A percentile compares a stretch with the other conserved stretches of the same genome.
Conservation (phyloP, 1,139 yeast genomes). For the Geotrichum europaeum region DNA sequence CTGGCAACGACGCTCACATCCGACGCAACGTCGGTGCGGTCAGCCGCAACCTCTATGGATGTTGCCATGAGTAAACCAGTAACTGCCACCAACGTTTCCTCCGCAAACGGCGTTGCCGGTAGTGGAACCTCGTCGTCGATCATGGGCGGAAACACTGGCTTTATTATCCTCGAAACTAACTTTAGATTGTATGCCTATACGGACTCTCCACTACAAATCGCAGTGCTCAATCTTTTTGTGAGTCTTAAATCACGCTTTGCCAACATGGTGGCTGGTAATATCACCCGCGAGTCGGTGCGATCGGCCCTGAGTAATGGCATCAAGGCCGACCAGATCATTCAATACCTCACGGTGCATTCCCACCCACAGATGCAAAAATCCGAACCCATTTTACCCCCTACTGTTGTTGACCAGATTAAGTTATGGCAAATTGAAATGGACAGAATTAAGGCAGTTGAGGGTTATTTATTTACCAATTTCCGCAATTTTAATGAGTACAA, state of each 20-base stretch:
- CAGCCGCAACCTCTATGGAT: conserved; percentile 30
- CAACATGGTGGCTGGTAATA: conserved; percentile 88
- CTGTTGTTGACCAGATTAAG: conserved; percentile 90
- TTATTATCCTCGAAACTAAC: conserved; percentile 86
- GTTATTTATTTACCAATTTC: conserved; percentile 84
- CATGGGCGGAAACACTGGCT: conserved; percentile 42
- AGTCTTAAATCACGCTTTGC: conserved; percentile 78
- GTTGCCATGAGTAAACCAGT: conserved; percentile 23
- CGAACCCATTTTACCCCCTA: conserved; percentile 68
- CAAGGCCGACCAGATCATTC: conserved; percentile 89
- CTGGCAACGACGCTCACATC: conserved; percentile 87
- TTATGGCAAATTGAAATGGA: conserved; percentile 96
- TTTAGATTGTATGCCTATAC: conserved; percentile 92
- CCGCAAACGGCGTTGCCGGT: conserved; percentile 21
- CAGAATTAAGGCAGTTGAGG: conserved; percentile 81
- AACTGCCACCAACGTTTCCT: conserved; percentile 14
- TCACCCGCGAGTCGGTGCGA: conserved; percentile 87
- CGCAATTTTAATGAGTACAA: conserved; percentile 71
- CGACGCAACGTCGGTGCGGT: conserved; percentile 42
- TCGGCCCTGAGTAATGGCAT: conserved; percentile 82
- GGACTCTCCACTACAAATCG: conserved; percentile 90
- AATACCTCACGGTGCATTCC: conserved; percentile 85
- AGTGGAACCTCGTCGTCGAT: conserved; percentile 21
- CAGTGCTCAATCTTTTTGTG: conserved; percentile 81
- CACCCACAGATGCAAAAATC: conserved; percentile 77